Conservation (phyloP, 1,284 basidiomycete genomes). For the Apiotrichum akiyoshidainum region DNA sequence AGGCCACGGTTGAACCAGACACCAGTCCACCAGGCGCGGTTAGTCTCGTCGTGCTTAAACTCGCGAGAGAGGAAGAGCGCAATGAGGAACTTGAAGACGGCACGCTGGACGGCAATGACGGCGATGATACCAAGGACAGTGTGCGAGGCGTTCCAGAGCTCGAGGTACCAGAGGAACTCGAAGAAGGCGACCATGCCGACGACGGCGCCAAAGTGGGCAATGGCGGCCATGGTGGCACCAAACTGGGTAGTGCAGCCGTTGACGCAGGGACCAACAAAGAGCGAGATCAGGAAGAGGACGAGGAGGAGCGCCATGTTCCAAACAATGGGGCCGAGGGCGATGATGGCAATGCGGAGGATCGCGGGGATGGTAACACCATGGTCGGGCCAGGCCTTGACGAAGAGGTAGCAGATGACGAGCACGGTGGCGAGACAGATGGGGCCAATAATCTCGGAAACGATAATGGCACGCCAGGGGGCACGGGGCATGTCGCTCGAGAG, state of each 20-base stretch:
- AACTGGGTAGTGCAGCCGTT: slow-evolving; percentile 79
- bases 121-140: slow-evolving; percentile 85
- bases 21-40: slow-evolving; percentile 94
- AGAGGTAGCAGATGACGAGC: slow-evolving; percentile 83
- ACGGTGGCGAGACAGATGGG: slow-evolving; percentile 77
- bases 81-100: slow-evolving; percentile 86
- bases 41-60: slow-evolving; percentile 96
- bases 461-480: slow-evolving; percentile 81
- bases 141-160: slow-evolving; percentile 86
- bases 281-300: slow-evolving; percentile 78
- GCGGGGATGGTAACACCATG: slow-evolving; percentile 60
- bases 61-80: slow-evolving; percentile 87
- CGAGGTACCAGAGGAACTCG: slow-evolving; percentile 92
- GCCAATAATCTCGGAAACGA: slow-evolving; percentile 82
- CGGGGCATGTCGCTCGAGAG: slow-evolving; percentile 86
- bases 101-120: slow-evolving; percentile 81
- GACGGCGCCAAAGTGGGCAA: slow-evolving; percentile 75
- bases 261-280: slow-evolving; percentile 83
- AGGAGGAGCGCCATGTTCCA: slow-evolving; percentile 90
- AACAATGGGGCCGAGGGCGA: slow-evolving; percentile 89
- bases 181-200: slow-evolving; percentile 86
- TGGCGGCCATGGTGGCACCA: slow-evolving; percentile 82
- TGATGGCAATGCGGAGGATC: slow-evolving; percentile 86
- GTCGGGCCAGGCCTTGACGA: slow-evolving; percentile 62
- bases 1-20: slow-evolving; percentile 92